A percentile compares a stretch with the other conserved stretches of the same genome.
Conservation (phyloP, 2,329 filamentous ascomycete genomes). For the Ascochyta clinopodiicola region DNA sequence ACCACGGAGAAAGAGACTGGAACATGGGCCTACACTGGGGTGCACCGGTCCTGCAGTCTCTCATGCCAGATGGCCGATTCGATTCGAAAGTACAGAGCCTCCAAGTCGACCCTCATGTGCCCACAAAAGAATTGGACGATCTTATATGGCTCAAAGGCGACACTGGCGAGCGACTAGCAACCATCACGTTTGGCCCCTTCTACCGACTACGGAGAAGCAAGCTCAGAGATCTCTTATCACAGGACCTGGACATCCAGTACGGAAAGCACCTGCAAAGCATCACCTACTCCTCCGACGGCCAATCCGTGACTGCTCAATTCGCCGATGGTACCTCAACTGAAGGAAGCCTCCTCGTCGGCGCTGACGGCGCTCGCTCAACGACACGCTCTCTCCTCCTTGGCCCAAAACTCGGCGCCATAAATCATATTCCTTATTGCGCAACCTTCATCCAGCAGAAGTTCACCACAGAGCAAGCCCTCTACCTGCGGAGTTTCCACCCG, state of each 20-base stretch:
- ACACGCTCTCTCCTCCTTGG: slow-evolving; percentile 41
- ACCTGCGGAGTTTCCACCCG: slow-evolving; percentile 54
- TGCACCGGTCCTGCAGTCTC: slow-evolving; percentile 57
- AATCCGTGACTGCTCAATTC: slow-evolving; percentile 46
- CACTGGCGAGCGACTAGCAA: slow-evolving; percentile 45
- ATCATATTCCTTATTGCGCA: slow-evolving; percentile 52
- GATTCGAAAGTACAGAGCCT: slow-evolving; percentile 56
- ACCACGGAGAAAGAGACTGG: slow-evolving; percentile 62
- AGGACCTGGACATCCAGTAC: slow-evolving; percentile 43
- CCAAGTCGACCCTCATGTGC: slow-evolving; percentile 60
- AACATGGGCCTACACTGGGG: slow-evolving; percentile 70
- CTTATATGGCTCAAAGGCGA: slow-evolving; percentile 43
- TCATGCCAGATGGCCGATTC: slow-evolving; percentile 61
- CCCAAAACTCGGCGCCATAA: slow-evolving; percentile 36
- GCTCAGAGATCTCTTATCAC: slow-evolving; percentile 39
- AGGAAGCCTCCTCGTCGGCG: slow-evolving; percentile 46
- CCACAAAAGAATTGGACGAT: slow-evolving; percentile 44
- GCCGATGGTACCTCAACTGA: slow-evolving; percentile 39
- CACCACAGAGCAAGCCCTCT: slow-evolving; percentile 52
- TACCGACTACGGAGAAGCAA: slow-evolving; percentile 47
- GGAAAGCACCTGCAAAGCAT: slow-evolving; percentile 49
- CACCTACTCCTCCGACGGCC: slow-evolving; percentile 39
- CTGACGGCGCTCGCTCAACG: slow-evolving; percentile 46
- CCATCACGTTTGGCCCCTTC: slow-evolving; percentile 43
- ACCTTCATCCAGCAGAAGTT: slow-evolving; percentile 55